Evolutionary conservation across 805 yeast species (phyloP), one percentile per base, ranked within the genome.

Genomic region (Yamadazyma kitorensis): DNA sequence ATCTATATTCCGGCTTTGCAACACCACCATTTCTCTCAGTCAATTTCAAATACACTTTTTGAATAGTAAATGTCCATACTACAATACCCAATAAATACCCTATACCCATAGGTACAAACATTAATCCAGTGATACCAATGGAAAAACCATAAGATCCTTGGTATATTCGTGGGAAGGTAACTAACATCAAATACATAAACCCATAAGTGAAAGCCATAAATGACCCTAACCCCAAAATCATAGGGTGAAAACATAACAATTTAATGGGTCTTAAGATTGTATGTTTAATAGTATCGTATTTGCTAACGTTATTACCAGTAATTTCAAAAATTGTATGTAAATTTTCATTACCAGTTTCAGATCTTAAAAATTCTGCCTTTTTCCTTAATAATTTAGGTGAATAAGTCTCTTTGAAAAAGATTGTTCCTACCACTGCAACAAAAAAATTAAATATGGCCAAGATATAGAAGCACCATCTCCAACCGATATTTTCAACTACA

Each of bases 191-290:
- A 42, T 64, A 64, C 59, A 64, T 52, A 38, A 64, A 61, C n/a
- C 68, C 68, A 38, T 64, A 64, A 8, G 58, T 55, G 43, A 64
- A 59, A 2, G 69, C 69, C 67, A 64, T 59, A 41, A 61, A 64
- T 10, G 66, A 53, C 1, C 70, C 69, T 34, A 64, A 50, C 0
- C 69, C 69, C 23, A 61, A 44, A 10, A 64, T 51, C 61, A 64
- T 61, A 2, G 69, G 68, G 38, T 64, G 61, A 13, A 57, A 50
- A 37, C 48, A 46, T 8, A 64, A 48, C 16, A 64, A 50, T 17
- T 55, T 52, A 14, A 64, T 23, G 4, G 70, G 70, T 26, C 69
- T 44, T 13, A 52, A 41, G 41, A 61, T 49, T n/a, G 38, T 34
- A 20, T 24, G 20, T 23, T 20, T 34, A n/a, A 20, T 30, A 8